Conservation (phyloP, 108 stramenopile genomes). For the Parietichytrium sp. region DNA sequence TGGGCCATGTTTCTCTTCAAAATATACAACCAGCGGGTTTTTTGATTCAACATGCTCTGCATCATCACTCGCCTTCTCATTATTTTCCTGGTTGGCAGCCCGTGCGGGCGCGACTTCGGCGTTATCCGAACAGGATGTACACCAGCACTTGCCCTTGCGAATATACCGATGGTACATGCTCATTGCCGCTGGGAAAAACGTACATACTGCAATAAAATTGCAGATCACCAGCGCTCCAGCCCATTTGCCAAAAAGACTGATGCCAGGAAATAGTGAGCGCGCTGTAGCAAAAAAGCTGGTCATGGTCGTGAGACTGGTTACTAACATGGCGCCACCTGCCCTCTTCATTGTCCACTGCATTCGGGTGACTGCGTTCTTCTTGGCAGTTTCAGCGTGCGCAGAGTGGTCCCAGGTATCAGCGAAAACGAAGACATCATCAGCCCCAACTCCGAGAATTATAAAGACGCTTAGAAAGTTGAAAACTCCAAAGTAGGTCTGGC, state of each 20-base stretch:
- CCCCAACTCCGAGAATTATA: conserved; percentile 48
- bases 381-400: too few species aligned
- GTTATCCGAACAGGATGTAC: too few species aligned
- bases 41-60: too few species aligned
- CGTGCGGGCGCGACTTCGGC: too few species aligned
- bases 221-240: conserved; percentile 41
- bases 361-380: not conserved
- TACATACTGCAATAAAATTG: conserved; percentile 42
- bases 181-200: conserved; percentile 40
- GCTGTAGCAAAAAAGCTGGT: conserved; percentile 44
- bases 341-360: not conserved
- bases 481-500: conserved; percentile 32
- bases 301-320: conserved; percentile 38
- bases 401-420: not conserved
- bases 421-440: conserved; percentile 47
- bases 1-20: too few species aligned
- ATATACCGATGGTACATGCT: not conserved
- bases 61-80: too few species aligned
- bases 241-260: conserved; percentile 45
- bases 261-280: conserved; percentile 16
- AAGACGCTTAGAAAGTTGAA: conserved; percentile 44
- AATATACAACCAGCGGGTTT: too few species aligned
- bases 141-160: too few species aligned
- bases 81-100: too few species aligned
- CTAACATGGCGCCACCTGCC: not conserved